phyloP scores from a whole-genome alignment of 2,329 filamentous ascomycete genomes.

The Alternaria incomplexa region DNA sequence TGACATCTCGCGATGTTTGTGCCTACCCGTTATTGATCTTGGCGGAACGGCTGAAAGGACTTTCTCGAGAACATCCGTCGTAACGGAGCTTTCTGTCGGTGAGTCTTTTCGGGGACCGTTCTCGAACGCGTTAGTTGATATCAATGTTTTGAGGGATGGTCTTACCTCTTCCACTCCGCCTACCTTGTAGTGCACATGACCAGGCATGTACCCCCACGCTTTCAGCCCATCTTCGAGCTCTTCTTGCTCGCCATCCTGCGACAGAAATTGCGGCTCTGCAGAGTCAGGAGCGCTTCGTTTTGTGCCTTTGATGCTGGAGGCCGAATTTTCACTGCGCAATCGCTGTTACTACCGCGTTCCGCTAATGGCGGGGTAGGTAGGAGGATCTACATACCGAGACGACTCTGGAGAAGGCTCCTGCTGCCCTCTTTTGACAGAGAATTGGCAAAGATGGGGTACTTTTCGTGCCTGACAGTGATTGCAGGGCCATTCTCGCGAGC shows the following conservation, averaged over 20 bases:
- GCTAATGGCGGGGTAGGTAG: background rate
- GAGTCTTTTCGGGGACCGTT: constrained; percentile 7
- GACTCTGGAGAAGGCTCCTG: constrained; percentile 26
- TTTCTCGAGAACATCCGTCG: constrained; percentile 41
- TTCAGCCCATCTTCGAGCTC: constrained; percentile 37
- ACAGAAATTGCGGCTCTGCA: constrained; percentile 4
- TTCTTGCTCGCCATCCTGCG: constrained; percentile 10
- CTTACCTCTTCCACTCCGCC: constrained; percentile 24
- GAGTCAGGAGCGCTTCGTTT: constrained; percentile 28
- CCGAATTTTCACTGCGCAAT: constrained; percentile 17
- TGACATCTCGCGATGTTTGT: no score
- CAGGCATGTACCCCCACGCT: constrained; percentile 47
- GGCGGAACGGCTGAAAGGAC: constrained; percentile 40
- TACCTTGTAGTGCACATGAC: constrained; percentile 43
- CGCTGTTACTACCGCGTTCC: constrained; percentile 3
- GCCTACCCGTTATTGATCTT: constrained; percentile 39
- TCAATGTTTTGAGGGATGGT: background rate
- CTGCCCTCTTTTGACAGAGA: constrained; percentile 45
- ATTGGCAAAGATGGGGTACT: constrained; percentile 58
- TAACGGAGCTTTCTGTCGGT: constrained; percentile 16
- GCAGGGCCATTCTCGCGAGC: constrained; percentile 59
- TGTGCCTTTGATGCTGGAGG: constrained; percentile 19
- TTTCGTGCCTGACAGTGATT: constrained; percentile 58
- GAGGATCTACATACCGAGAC: constrained; percentile 20
- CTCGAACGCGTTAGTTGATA: constrained; percentile 4